These are phyloP conservation scores for Capsicum chinense DNA, from an alignment of 257 asterid genomes.

Conservation along the genomic window DNA sequence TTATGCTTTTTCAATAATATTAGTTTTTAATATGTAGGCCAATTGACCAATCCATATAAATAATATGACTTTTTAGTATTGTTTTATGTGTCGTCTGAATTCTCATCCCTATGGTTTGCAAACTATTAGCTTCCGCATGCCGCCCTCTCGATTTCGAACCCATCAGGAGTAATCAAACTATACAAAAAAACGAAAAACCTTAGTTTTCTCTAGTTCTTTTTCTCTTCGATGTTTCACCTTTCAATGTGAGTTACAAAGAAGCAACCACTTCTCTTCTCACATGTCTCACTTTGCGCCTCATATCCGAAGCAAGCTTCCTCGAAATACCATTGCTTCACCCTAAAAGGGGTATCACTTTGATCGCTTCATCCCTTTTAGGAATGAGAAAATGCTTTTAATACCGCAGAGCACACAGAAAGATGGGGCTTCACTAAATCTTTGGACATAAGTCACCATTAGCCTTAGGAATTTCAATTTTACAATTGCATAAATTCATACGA, in stretches of 20 bases:
- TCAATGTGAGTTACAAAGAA: not conserved
- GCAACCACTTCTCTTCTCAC: not conserved
- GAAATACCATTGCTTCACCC: conserved; percentile 7
- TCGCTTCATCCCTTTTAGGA: not conserved
- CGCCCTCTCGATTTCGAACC: too few relatives aligned
- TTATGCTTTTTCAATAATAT: too few relatives aligned
- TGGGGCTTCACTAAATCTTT: not conserved
- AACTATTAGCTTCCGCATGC: too few relatives aligned
- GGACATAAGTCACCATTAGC: not conserved
- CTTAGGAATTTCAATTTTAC: not conserved
- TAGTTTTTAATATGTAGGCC: too few relatives aligned
- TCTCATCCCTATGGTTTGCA: too few relatives aligned
- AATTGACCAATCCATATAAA: too few relatives aligned
- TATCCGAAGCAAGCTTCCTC: not conserved
- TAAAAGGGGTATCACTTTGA: not conserved
- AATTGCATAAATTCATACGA: not conserved
- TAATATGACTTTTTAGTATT: too few relatives aligned
- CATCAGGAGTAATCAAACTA: not conserved
- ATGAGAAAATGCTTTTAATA: conserved; percentile 12
- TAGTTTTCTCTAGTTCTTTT: not conserved
- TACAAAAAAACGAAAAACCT: not conserved
- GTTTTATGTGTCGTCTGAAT: too few relatives aligned
- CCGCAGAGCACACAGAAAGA: not conserved
- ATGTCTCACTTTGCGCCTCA: not conserved
- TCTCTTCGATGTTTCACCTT: conserved; percentile 6